Percentiles rank a stretch among this genome's conserved stretches.
Evolutionary conservation across 805 yeast genomes (phyloP).

Genomic region (Cyberlindnera euphorbiiphila): DNA sequence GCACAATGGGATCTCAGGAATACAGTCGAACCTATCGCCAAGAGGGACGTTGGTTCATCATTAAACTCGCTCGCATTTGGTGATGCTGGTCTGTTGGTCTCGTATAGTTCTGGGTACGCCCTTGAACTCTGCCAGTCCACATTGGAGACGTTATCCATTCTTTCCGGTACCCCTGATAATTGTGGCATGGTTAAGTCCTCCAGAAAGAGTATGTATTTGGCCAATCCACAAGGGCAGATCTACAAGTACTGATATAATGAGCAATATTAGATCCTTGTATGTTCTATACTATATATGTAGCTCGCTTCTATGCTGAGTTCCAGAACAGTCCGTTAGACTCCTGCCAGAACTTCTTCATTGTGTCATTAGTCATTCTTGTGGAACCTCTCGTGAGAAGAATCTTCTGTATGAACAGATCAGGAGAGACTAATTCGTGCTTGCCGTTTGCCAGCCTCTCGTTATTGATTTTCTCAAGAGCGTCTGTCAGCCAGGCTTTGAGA

Average conservation of each 20-base stretch:
- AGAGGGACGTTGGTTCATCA: neutral
- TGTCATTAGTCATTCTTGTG: slow-evolving; percentile 48
- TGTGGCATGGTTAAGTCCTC: neutral
- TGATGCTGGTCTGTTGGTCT: slow-evolving; percentile 1
- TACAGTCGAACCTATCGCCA: slow-evolving; percentile 8
- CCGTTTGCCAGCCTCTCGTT: slow-evolving; percentile 24
- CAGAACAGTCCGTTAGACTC: slow-evolving; percentile 49
- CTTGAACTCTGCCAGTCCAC: neutral
- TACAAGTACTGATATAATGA: slow-evolving; percentile 1
- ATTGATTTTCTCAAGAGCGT: slow-evolving; percentile 29
- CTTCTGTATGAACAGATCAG: slow-evolving; percentile 49
- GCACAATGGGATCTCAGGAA: slow-evolving; percentile 40
- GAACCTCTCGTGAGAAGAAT: slow-evolving; percentile 62
- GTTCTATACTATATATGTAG: no score
- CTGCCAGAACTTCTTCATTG: slow-evolving; percentile 63
- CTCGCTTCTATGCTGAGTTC: slow-evolving; percentile 17
- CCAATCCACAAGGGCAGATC: slow-evolving; percentile 1
- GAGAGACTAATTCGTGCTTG: slow-evolving; percentile 28
- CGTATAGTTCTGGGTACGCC: slow-evolving; percentile 9
- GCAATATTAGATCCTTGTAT: neutral
- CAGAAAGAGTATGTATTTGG: neutral
- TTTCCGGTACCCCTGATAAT: slow-evolving; percentile 6
- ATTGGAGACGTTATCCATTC: neutral
- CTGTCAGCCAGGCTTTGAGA: slow-evolving; percentile 46
- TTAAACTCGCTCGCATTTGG: slow-evolving; percentile 14